phyloP scores from a whole-genome alignment of 2,329 filamentous ascomycete species.

The Sclerotinia spermophila region DNA sequence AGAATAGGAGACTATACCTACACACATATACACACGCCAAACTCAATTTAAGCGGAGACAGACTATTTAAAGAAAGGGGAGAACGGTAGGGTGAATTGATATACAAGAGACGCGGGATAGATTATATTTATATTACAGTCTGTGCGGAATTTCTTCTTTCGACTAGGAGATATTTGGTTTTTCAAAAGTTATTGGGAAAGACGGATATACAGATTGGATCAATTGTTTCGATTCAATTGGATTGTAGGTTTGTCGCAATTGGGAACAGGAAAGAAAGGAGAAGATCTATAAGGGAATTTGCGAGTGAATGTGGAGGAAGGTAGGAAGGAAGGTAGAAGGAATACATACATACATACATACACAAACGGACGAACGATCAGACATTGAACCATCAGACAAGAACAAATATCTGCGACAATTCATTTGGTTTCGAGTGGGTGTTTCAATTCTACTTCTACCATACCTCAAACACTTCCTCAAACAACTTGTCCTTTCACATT shows the following conservation, averaged over 20 bases:
- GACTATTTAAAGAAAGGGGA: neutral
- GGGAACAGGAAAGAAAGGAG: constrained; percentile 5
- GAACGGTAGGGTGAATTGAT: neutral
- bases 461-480: constrained; percentile 8
- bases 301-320: neutral
- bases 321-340: neutral
- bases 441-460: neutral
- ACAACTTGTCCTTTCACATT: neutral
- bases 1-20: neutral
- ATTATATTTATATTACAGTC: constrained; percentile 11
- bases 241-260: neutral
- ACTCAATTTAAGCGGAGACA: neutral
- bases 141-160: constrained; percentile 6
- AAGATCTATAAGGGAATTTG: neutral
- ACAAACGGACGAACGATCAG: neutral
- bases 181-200: neutral
- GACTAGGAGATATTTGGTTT: neutral
- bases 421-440: neutral
- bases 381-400: neutral
- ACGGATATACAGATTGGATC: neutral
- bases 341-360: neutral
- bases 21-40: neutral
- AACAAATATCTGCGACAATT: neutral
- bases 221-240: constrained; percentile 6
- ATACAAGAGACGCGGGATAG: neutral